Evolutionary conservation across 176 grass and related monocot species (phyloP).

Genomic region (Zoysia japonica): DNA sequence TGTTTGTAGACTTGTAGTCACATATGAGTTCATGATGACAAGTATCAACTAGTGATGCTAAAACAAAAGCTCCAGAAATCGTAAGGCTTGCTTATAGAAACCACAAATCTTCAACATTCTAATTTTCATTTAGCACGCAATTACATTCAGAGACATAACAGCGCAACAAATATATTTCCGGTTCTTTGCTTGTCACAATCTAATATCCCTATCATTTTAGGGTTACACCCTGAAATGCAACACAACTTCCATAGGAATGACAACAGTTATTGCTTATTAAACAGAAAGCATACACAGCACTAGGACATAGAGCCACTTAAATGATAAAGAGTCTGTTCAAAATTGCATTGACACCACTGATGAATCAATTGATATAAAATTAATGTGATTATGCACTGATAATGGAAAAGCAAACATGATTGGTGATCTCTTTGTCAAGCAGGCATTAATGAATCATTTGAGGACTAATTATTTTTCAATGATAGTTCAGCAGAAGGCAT

Average conservation of each 20-base stretch:
- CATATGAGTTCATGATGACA: neutral
- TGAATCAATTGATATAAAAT: neutral
- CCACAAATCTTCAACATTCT: neutral
- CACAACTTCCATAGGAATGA: constrained; percentile 4
- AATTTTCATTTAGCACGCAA: neutral
- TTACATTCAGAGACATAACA: neutral
- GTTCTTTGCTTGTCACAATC: neutral
- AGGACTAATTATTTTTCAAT: neutral
- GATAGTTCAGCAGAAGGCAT: neutral
- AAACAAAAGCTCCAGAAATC: neutral
- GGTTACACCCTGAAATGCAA: neutral
- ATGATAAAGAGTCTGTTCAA: neutral
- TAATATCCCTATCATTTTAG: neutral
- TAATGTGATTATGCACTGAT: neutral
- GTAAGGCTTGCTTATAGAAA: neutral
- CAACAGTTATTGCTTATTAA: neutral
- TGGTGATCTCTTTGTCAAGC: neutral
- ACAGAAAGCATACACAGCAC: neutral
- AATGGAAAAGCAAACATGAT: neutral
- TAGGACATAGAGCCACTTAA: neutral
- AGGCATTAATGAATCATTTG: neutral
- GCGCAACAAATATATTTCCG: neutral
- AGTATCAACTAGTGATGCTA: neutral
- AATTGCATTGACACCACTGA: constrained; percentile 2
- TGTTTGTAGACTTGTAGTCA: neutral